Evolutionary conservation across 352 stramenopile species (phyloP).

Genomic region (Globisporangium spinosum): DNA sequence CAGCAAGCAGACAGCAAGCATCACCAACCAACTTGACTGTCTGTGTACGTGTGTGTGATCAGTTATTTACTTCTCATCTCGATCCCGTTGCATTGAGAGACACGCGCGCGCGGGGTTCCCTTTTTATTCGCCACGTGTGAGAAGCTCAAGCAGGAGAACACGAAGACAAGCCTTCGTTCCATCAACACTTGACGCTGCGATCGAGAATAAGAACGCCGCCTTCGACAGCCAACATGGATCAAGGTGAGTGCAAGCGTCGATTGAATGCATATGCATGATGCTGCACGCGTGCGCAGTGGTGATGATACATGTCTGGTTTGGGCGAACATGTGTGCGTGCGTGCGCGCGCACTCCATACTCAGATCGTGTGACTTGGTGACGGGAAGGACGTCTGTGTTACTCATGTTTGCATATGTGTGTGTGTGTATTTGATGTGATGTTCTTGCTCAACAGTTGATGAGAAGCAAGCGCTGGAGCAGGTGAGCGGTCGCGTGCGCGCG

Average conservation of each 20-base stretch:
- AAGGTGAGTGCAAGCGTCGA: constrained; percentile 14
- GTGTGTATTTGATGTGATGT: background rate
- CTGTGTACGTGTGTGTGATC: background rate
- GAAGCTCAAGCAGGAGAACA: background rate
- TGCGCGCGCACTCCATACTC: background rate
- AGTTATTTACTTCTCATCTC: background rate
- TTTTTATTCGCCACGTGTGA: background rate
- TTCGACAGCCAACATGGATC: constrained; percentile 19
- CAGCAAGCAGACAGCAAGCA: background rate
- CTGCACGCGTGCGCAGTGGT: background rate
- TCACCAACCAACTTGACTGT: background rate
- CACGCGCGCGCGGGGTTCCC: background rate
- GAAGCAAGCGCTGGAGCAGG: constrained; percentile 42
- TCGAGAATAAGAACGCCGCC: background rate
- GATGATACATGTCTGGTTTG: background rate
- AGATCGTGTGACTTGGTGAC: background rate
- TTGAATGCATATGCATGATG: too few species aligned
- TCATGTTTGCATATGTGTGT: background rate
- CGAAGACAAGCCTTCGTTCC: background rate
- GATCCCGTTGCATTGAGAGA: background rate
- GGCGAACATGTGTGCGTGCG: background rate
- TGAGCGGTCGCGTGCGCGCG: constrained; percentile 50
- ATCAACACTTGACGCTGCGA: background rate
- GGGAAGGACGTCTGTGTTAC: background rate
- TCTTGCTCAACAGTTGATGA: constrained; percentile 21